Conservation (phyloP, 116 monocot genomes). For the Dioscorea cayenensis region DNA sequence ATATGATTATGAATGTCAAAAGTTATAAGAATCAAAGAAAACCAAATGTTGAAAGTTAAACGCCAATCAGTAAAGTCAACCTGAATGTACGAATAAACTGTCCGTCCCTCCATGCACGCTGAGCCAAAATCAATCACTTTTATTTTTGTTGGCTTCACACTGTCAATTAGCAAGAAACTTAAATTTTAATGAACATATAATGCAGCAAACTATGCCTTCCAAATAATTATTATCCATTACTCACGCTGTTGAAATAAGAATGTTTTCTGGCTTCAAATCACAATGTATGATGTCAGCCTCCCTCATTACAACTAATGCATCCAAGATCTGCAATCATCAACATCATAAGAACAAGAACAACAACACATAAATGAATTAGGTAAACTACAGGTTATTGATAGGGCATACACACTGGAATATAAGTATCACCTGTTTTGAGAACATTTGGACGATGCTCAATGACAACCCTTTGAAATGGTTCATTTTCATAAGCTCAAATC, state of each 20-base stretch:
- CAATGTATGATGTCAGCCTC: conserved; percentile 96
- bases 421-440: conserved; percentile 72
- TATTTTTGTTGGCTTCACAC: conserved; percentile 65
- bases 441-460: conserved; percentile 62
- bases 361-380: too few relatives aligned
- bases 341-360: too few relatives aligned
- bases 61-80: conserved; percentile 15
- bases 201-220: neutral
- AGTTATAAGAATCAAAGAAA: neutral
- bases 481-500: conserved; percentile 77
- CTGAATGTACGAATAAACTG: conserved; percentile 99
- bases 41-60: neutral
- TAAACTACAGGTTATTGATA: neutral
- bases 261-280: conserved; percentile 99
- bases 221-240: neutral
- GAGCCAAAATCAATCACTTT: conserved; percentile 99
- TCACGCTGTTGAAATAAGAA: conserved; percentile 77
- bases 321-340: conserved; percentile 54
- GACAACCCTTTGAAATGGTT: conserved; percentile 79
- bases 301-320: conserved; percentile 84
- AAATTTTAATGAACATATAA: neutral
- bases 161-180: conserved; percentile 15
- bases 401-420: neutral
- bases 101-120: conserved; percentile 86
- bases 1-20: neutral